phyloP scores from a whole-genome alignment of 1,284 basidiomycete genomes.

The Marasmius oreades region DNA sequence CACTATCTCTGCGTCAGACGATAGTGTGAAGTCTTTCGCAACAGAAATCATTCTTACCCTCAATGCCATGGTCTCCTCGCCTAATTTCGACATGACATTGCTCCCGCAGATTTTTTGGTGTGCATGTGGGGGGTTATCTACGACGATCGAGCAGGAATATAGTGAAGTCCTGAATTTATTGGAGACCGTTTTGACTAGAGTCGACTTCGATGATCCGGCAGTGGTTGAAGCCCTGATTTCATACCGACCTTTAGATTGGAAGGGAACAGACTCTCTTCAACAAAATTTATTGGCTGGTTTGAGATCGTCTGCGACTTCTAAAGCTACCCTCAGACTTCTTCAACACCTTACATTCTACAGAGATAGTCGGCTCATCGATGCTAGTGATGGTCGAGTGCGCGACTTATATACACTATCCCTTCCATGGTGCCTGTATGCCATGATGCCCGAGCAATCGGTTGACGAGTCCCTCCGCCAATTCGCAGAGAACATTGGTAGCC shows the following conservation, averaged over 20 bases:
- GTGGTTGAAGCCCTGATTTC: conserved; percentile 63
- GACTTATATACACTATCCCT: conserved; percentile 82
- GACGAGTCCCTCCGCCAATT: conserved; percentile 67
- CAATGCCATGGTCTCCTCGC: conserved; percentile 58
- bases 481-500: conserved; percentile 68
- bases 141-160: conserved; percentile 84
- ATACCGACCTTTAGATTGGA: conserved; percentile 75
- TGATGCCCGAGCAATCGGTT: conserved; percentile 55
- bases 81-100: conserved; percentile 56
- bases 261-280: conserved; percentile 65
- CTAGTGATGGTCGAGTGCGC: conserved; percentile 68
- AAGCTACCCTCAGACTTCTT: conserved; percentile 69
- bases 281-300: conserved; percentile 77
- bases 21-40: conserved; percentile 80
- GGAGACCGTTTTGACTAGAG: conserved; percentile 63
- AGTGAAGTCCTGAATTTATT: conserved; percentile 67
- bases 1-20: conserved; percentile 75
- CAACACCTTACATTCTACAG: conserved; percentile 61
- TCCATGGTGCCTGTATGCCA: conserved; percentile 88
- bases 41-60: conserved; percentile 83
- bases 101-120: conserved; percentile 90
- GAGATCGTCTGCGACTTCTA: conserved; percentile 73
- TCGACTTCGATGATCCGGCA: conserved; percentile 70
- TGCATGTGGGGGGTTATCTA: conserved; percentile 77
- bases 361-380: conserved; percentile 71